Conservation (phyloP, 2,329 filamentous ascomycete species). For the Exophiala sp. region DNA sequence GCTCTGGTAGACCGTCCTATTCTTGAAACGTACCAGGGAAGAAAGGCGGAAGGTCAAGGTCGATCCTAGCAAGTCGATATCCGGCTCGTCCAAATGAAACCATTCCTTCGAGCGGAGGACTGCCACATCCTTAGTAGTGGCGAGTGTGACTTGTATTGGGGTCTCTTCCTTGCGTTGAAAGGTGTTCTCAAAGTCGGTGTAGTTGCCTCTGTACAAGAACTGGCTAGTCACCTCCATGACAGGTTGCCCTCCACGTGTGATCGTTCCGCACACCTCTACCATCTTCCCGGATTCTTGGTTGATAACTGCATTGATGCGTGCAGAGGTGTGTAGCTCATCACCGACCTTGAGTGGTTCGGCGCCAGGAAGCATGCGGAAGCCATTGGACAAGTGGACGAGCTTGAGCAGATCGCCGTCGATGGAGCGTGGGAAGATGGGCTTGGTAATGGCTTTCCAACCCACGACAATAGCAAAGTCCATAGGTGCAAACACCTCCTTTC, state of each 20-base stretch:
- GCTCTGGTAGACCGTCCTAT: slow-evolving; percentile 83
- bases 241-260: slow-evolving; percentile 73
- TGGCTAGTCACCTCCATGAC: slow-evolving; percentile 99
- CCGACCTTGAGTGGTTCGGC: slow-evolving; percentile 94
- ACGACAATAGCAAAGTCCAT: slow-evolving; percentile 99
- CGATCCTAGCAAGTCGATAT: slow-evolving; percentile 85
- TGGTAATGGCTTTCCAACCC: slow-evolving; percentile 98
- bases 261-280: slow-evolving; percentile 99
- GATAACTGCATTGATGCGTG: slow-evolving; percentile 94
- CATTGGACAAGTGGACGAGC: slow-evolving; percentile 93
- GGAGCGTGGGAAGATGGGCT: slow-evolving; percentile 94
- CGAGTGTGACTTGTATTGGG: slow-evolving; percentile 87
- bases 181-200: slow-evolving; percentile 94
- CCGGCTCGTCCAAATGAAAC: slow-evolving; percentile 83
- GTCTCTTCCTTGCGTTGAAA: slow-evolving; percentile 98
- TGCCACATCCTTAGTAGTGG: slow-evolving; percentile 84
- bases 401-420: slow-evolving; percentile 96
- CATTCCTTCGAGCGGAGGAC: slow-evolving; percentile 95
- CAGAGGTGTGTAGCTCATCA: slow-evolving; percentile 86
- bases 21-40: slow-evolving; percentile 89
- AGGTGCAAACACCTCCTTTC: slow-evolving; percentile 88
- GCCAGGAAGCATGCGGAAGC: slow-evolving; percentile 96
- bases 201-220: slow-evolving; percentile 91
- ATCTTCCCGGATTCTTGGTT: slow-evolving; percentile 99
- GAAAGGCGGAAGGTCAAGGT: slow-evolving; percentile 95